These are phyloP conservation scores for Termitomyces sp. DNA, from an alignment of 768 basidiomycete genomes.

Conservation along the genomic window DNA sequence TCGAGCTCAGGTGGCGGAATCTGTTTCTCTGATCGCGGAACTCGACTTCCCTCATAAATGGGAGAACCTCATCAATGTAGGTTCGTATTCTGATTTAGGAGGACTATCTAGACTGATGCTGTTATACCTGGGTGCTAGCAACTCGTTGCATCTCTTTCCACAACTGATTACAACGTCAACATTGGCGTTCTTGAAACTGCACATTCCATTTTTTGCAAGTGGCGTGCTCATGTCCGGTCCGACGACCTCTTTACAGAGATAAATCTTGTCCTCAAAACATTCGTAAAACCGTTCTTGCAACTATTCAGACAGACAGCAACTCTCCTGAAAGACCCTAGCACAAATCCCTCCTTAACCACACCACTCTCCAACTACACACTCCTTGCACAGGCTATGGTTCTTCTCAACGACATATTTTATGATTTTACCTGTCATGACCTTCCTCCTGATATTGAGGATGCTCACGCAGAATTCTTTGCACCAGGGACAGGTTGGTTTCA, in stretches of 20 bases:
- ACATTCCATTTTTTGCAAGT: constrained; percentile 91
- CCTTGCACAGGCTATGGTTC: constrained; percentile 68
- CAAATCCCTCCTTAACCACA: constrained; percentile 27
- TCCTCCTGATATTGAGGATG: constrained; percentile 90
- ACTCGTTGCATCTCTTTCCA: constrained; percentile 80
- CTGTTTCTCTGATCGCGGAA: constrained; percentile 86
- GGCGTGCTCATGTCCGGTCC: constrained; percentile 87
- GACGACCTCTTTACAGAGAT: constrained; percentile 86
- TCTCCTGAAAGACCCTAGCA: constrained; percentile 34
- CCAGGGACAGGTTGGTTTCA: constrained; percentile 67
- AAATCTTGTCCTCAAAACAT: constrained; percentile 81
- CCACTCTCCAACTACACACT: constrained; percentile 36
- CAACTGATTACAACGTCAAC: constrained; percentile 78
- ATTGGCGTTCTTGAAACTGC: constrained; percentile 89
- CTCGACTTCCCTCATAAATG: constrained; percentile 89
- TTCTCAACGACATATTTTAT: constrained; percentile 84
- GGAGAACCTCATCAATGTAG: constrained; percentile 85
- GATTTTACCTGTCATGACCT: constrained; percentile 95
- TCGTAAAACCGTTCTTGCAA: constrained; percentile 78
- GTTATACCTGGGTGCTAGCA: constrained; percentile 44
- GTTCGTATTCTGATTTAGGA: constrained; percentile 18
- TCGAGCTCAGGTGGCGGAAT: constrained; percentile 86
- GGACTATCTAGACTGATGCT: not conserved
- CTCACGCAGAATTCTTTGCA: constrained; percentile 77
- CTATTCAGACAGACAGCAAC: constrained; percentile 68